These are phyloP conservation scores for Ramaria sp. DNA, from an alignment of 768 basidiomycete species.

Conservation along the genomic window DNA sequence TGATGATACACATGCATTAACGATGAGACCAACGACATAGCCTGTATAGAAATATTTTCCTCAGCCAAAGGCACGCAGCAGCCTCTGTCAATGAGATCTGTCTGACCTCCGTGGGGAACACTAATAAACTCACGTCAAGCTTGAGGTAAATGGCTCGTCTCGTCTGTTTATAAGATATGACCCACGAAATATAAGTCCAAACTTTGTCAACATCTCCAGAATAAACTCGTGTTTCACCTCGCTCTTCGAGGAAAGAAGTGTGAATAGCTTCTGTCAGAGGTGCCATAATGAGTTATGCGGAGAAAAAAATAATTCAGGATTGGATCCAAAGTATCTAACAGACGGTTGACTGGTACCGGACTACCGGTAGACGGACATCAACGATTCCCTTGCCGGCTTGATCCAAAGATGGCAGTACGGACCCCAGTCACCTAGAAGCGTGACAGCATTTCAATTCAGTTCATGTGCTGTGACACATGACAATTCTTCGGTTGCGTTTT, in stretches of 20 bases:
- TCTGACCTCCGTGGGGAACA: constrained; percentile 43
- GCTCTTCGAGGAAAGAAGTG: background rate
- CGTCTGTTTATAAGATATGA: background rate
- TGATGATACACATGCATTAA: constrained; percentile 43
- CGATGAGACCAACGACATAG: constrained; percentile 43
- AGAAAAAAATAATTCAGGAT: too few species aligned
- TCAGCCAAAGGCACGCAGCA: background rate
- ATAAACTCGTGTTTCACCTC: background rate
- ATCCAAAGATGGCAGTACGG: too few species aligned
- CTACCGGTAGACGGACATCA: too few species aligned
- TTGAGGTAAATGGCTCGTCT: background rate
- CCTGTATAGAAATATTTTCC: constrained; percentile 26
- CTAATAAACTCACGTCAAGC: constrained; percentile 18
- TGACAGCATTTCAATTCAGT: too few species aligned
- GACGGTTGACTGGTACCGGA: too few species aligned
- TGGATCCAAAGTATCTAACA: too few species aligned
- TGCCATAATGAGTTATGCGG: background rate
- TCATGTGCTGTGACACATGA: too few species aligned
- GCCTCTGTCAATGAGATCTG: background rate
- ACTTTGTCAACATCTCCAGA: background rate
- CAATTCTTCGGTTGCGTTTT: too few species aligned
- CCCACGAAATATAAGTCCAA: background rate
- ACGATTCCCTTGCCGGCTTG: too few species aligned
- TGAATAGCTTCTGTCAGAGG: background rate
- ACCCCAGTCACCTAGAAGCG: too few species aligned